phyloP scores from a whole-genome alignment of 768 basidiomycete genomes.

The Guyanaporus albipodus region DNA sequence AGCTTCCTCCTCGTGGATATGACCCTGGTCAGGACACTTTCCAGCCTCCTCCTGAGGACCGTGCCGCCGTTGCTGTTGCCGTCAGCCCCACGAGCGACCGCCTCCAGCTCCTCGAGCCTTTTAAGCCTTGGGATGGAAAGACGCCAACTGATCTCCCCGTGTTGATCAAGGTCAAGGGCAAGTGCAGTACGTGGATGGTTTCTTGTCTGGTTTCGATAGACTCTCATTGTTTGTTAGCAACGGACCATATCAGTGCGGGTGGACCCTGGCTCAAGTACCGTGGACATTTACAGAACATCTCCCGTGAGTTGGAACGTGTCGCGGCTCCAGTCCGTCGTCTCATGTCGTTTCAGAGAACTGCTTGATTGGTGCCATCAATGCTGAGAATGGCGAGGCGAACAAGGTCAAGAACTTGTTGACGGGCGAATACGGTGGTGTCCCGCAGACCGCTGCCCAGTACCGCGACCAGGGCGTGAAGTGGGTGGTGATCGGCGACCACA shows the following conservation, averaged over 20 bases:
- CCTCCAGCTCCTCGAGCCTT: constrained; percentile 86
- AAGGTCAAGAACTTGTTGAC: constrained; percentile 88
- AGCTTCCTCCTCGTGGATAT: constrained; percentile 93
- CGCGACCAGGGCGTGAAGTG: constrained; percentile 88
- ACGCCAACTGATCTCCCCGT: constrained; percentile 84
- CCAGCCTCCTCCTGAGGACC: constrained; percentile 89
- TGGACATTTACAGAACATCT: constrained; percentile 98
- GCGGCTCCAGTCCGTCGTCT: constrained; percentile 5
- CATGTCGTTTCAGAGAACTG: constrained; percentile 69
- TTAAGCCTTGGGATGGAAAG: constrained; percentile 92
- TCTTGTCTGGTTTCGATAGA: background rate
- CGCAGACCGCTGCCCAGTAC: constrained; percentile 82
- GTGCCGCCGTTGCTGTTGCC: constrained; percentile 78
- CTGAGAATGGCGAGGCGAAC: constrained; percentile 95
- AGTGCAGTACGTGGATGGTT: constrained; percentile 75
- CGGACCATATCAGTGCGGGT: constrained; percentile 95
- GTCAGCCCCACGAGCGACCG: constrained; percentile 84
- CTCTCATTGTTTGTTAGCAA: constrained; percentile 43
- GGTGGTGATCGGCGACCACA: constrained; percentile 95
- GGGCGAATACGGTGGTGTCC: constrained; percentile 82
- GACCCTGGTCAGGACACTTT: constrained; percentile 97
- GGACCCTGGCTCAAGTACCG: constrained; percentile 99
- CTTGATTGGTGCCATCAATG: constrained; percentile 95
- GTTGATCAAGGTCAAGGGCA: constrained; percentile 98
- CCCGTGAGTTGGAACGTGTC: constrained; percentile 49